These are phyloP conservation scores for Osmanthus fragrans DNA, from an alignment of 257 asterid species.

Conservation along the genomic window DNA sequence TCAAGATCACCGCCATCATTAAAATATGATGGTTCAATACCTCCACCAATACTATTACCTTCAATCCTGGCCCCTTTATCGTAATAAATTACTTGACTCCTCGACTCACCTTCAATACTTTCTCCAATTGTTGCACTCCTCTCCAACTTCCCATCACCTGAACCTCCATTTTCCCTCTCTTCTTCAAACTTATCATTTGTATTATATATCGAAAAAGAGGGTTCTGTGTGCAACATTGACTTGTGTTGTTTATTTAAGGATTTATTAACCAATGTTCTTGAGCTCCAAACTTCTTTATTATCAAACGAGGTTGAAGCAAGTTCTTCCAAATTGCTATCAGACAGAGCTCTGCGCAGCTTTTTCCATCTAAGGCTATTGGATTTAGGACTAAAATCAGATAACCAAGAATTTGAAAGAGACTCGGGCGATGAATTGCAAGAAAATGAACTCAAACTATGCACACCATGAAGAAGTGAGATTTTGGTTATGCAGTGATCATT, in stretches of 20 bases:
- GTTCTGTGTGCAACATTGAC: constrained; percentile 54
- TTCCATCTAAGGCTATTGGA: not conserved
- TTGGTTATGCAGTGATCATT: constrained; percentile 10
- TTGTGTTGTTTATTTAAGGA: constrained; percentile 19
- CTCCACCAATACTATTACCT: constrained; percentile 10
- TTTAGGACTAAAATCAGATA: not conserved
- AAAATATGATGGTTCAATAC: constrained; percentile 10
- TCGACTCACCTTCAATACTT: constrained; percentile 12
- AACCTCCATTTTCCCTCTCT: constrained; percentile 22
- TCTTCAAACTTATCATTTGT: constrained; percentile 33
- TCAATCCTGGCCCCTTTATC: constrained; percentile 20
- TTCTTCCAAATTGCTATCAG: constrained; percentile 29
- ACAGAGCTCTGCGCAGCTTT: constrained; percentile 19
- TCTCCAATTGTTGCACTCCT: constrained; percentile 36
- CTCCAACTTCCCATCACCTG: constrained; percentile 21
- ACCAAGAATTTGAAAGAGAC: not conserved
- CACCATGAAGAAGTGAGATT: constrained; percentile 20
- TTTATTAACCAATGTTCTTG: constrained; percentile 20
- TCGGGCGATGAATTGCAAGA: constrained; percentile 23
- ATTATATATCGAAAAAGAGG: constrained; percentile 65
- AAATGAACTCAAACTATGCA: constrained; percentile 15
- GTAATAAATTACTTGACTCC: not conserved
- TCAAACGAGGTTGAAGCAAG: constrained; percentile 23
- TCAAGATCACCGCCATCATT: constrained; percentile 40
- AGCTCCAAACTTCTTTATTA: constrained; percentile 16